A percentile compares a stretch with the other conserved stretches of the same genome.
Evolutionary conservation across 805 yeast species (phyloP).

Genomic region (Millerago galiae): DNA sequence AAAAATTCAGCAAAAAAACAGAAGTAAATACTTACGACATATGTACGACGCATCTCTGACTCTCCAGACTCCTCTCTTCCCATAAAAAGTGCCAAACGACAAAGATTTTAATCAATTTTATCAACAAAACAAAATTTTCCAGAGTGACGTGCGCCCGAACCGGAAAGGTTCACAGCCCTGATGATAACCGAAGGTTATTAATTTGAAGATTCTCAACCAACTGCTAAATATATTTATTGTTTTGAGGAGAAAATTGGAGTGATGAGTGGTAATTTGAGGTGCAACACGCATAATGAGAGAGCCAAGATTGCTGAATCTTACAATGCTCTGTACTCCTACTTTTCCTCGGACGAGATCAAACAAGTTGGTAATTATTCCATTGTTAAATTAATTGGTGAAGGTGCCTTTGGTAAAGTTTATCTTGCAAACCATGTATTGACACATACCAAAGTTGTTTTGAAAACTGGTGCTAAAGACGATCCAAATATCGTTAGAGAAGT

Average conservation of each 20-base stretch:
- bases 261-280: conserved; percentile 5
- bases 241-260: background rate
- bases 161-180: too few species aligned
- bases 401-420: conserved; percentile 88
- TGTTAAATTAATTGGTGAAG: conserved; percentile 75
- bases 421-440: conserved; percentile 75
- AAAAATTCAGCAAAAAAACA: background rate
- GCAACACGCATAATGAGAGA: conserved; percentile 21
- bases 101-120: too few species aligned
- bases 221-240: too few species aligned
- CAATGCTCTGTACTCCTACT: conserved; percentile 47
- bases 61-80: too few species aligned
- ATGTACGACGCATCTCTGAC: conserved; percentile 4
- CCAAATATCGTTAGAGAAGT: conserved; percentile 88
- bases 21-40: conserved; percentile 1
- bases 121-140: too few species aligned
- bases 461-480: conserved; percentile 70
- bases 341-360: conserved; percentile 39
- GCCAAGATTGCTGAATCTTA: conserved; percentile 53
- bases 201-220: too few species aligned
- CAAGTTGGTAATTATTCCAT: conserved; percentile 81
- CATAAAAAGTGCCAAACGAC: too few species aligned
- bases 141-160: too few species aligned
- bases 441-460: conserved; percentile 73
- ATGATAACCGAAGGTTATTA: too few species aligned